phyloP scores from a whole-genome alignment of 805 yeast genomes.

The Wickerhamomyces mucosus region DNA sequence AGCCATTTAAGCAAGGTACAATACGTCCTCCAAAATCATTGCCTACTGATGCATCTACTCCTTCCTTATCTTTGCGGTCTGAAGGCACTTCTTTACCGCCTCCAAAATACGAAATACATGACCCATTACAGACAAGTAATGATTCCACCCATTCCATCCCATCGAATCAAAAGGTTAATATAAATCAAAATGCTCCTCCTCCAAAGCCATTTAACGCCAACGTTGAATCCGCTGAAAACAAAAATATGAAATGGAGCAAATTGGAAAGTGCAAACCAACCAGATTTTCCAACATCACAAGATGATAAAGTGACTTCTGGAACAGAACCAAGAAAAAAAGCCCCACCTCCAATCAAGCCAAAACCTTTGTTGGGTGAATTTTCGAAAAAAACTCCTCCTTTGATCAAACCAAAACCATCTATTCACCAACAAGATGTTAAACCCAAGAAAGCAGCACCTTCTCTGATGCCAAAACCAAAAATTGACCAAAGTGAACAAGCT shows the following conservation, averaged over 20 bases:
- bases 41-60: conserved; percentile 1
- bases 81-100: conserved; percentile 1
- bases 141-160: background rate
- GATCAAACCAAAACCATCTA: conserved; percentile 7
- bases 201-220: conserved; percentile 18
- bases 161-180: background rate
- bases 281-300: background rate
- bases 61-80: conserved; percentile 2
- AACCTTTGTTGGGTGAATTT: conserved; percentile 1
- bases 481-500: too few species aligned
- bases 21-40: conserved; percentile 2
- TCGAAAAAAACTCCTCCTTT: conserved; percentile 6
- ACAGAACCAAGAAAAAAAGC: background rate
- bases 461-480: conserved; percentile 7
- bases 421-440: background rate
- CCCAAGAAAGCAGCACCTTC: conserved; percentile 7
- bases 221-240: conserved; percentile 2
- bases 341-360: conserved; percentile 12
- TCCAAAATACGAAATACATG: background rate
- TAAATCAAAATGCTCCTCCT: conserved; percentile 12
- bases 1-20: conserved; percentile 10
- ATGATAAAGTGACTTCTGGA: background rate
- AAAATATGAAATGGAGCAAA: background rate
- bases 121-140: background rate
- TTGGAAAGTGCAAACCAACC: background rate